A percentile compares a stretch with the other conserved stretches of the same genome.
These are phyloP conservation scores for Linum usitatissimum DNA, from an alignment of 345 rosid species.

Conservation along the genomic window DNA sequence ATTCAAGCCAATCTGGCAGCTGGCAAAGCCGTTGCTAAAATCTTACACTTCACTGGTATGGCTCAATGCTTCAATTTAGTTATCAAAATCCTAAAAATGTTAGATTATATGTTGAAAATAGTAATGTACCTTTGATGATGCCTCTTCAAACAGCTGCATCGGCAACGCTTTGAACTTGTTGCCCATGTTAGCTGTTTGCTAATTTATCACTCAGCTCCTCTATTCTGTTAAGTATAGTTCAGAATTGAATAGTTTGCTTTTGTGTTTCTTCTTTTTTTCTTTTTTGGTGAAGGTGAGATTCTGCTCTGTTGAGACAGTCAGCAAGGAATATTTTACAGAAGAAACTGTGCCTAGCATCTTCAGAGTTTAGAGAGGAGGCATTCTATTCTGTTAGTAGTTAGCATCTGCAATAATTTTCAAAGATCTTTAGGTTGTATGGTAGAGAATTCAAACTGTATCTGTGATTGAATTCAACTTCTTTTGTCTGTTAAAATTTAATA, in stretches of 20 bases:
- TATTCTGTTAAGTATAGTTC: background rate
- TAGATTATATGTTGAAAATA: background rate
- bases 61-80: background rate
- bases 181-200: background rate
- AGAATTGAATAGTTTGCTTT: background rate
- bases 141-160: too few relatives aligned
- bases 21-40: slow-evolving; percentile 62
- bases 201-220: background rate
- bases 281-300: slow-evolving; percentile 50
- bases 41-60: slow-evolving; percentile 79
- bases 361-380: slow-evolving; percentile 23
- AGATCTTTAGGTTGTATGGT: too few relatives aligned
- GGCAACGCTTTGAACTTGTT: background rate
- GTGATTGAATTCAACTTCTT: too few relatives aligned
- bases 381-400: too few relatives aligned
- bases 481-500: too few relatives aligned
- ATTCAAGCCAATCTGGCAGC: slow-evolving; percentile 77
- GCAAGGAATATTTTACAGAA: slow-evolving; percentile 70
- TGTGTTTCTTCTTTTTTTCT: background rate
- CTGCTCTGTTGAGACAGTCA: slow-evolving; percentile 51
- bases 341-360: slow-evolving; percentile 55
- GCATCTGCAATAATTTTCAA: too few relatives aligned
- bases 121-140: background rate
- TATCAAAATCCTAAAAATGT: background rate
- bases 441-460: too few relatives aligned